These are phyloP conservation scores for Nicotiana obtusifolia DNA, from an alignment of 257 asterid species.

Conservation along the genomic window DNA sequence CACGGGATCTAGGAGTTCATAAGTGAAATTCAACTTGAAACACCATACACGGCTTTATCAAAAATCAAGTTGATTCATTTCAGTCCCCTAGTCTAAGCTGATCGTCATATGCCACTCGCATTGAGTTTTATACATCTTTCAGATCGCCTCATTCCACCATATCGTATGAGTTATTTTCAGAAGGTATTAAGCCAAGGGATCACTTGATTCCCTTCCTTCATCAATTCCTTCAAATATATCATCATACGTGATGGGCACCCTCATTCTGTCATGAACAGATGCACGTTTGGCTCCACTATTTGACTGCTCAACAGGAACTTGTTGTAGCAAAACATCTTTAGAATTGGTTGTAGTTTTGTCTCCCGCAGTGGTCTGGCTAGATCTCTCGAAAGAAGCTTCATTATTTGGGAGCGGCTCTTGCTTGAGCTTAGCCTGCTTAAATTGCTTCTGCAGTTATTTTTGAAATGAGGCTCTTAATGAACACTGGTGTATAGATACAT, in stretches of 20 bases:
- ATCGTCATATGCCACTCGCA: not conserved
- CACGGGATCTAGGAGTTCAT: not conserved
- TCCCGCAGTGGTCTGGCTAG: not conserved
- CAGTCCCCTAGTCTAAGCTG: not conserved
- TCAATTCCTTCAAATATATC: conserved; percentile 44
- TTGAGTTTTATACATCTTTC: not conserved
- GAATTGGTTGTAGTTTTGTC: conserved; percentile 8
- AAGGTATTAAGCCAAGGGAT: conserved; percentile 10
- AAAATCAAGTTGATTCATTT: not conserved
- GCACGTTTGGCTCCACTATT: conserved; percentile 27
- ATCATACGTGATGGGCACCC: conserved; percentile 70
- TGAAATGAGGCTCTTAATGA: not conserved
- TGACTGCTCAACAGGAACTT: conserved; percentile 19
- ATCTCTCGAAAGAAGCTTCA: conserved; percentile 24
- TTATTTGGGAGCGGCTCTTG: conserved; percentile 21
- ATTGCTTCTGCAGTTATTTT: conserved; percentile 60
- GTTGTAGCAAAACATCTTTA: conserved; percentile 21
- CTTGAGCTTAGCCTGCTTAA: conserved; percentile 33
- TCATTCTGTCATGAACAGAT: conserved; percentile 62
- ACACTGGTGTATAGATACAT: not conserved
- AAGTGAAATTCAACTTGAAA: not conserved
- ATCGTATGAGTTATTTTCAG: not conserved
- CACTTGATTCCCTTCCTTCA: conserved; percentile 23
- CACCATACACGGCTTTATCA: not conserved
- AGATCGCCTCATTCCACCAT: not conserved